phyloP scores from a whole-genome alignment of 2,329 filamentous ascomycete species.

The Venturia carpophila region DNA sequence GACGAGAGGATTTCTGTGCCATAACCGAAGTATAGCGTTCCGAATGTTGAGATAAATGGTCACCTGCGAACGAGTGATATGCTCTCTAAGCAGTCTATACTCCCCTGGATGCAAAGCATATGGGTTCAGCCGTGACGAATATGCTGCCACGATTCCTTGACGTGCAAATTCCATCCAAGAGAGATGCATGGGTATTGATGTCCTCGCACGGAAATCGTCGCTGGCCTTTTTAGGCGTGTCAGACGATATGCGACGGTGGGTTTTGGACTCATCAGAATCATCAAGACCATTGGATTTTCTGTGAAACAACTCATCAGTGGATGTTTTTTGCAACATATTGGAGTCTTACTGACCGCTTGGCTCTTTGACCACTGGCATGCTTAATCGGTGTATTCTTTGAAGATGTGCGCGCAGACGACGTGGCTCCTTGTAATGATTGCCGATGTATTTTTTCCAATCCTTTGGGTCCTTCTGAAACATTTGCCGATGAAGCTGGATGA shows the following conservation, averaged over 20 bases:
- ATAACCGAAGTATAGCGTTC: constrained; percentile 85
- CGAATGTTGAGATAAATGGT: constrained; percentile 94
- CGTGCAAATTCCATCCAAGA: constrained; percentile 72
- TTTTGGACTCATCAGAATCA: constrained; percentile 10
- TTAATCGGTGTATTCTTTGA: constrained; percentile 6
- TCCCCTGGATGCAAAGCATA: constrained; percentile 82
- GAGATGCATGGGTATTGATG: constrained; percentile 65
- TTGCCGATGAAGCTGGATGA: not conserved
- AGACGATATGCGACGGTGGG: constrained; percentile 10
- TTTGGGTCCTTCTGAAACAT: not conserved
- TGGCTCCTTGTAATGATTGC: not conserved
- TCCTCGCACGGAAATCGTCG: constrained; percentile 17
- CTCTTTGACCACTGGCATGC: constrained; percentile 3
- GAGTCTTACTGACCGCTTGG: not conserved
- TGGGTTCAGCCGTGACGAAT: constrained; percentile 81
- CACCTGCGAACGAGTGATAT: constrained; percentile 81
- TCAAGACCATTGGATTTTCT: constrained; percentile 15
- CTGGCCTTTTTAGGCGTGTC: constrained; percentile 17
- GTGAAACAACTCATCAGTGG: not conserved
- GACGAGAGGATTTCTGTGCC: constrained; percentile 78
- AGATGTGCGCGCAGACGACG: not conserved
- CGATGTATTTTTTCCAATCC: not conserved
- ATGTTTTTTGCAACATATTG: not conserved
- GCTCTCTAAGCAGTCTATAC: constrained; percentile 68
- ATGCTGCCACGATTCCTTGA: constrained; percentile 83